These are phyloP conservation scores for Brasilioporus rufonigricans DNA, from an alignment of 768 basidiomycete genomes.

Conservation along the genomic window DNA sequence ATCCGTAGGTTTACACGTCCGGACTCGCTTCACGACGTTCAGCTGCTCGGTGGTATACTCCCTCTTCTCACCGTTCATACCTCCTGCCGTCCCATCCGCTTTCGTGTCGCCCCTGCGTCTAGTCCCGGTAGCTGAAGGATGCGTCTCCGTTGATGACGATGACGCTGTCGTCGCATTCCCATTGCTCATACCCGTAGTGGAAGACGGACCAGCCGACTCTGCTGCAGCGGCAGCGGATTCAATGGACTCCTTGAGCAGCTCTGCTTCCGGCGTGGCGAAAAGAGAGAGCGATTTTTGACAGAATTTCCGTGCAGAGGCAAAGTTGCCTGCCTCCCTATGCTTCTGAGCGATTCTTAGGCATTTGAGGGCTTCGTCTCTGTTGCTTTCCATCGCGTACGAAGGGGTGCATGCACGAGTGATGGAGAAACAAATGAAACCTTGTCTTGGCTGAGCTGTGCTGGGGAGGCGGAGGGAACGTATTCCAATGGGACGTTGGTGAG, in stretches of 20 bases:
- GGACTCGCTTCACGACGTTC: slow-evolving; percentile 81
- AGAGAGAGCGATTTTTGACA: slow-evolving; percentile 83
- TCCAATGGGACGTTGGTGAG: slow-evolving; percentile 22
- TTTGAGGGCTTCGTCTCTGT: slow-evolving; percentile 86
- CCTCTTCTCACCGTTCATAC: slow-evolving; percentile 70
- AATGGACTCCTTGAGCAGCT: slow-evolving; percentile 62
- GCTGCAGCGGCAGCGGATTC: slow-evolving; percentile 47
- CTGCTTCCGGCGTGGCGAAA: slow-evolving; percentile 75
- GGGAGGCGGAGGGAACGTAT: not conserved
- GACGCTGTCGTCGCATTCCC: slow-evolving; percentile 37
- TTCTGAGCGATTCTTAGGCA: slow-evolving; percentile 78
- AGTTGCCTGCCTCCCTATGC: slow-evolving; percentile 69
- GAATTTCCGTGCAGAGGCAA: slow-evolving; percentile 81
- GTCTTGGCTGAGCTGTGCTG: not conserved
- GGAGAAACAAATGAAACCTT: slow-evolving; percentile 7
- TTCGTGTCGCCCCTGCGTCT: slow-evolving; percentile 54
- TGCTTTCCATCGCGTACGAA: slow-evolving; percentile 64
- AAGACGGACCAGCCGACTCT: slow-evolving; percentile 39
- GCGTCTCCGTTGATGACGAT: slow-evolving; percentile 59
- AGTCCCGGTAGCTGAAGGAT: slow-evolving; percentile 70
- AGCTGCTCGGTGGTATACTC: slow-evolving; percentile 86
- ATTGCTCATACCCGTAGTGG: slow-evolving; percentile 32
- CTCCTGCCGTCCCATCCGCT: slow-evolving; percentile 52
- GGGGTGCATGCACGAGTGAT: slow-evolving; percentile 6
- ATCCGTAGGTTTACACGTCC: slow-evolving; percentile 80